Evolutionary conservation across 352 stramenopile genomes (phyloP).

Genomic region (Poterioochromonas sp.): DNA sequence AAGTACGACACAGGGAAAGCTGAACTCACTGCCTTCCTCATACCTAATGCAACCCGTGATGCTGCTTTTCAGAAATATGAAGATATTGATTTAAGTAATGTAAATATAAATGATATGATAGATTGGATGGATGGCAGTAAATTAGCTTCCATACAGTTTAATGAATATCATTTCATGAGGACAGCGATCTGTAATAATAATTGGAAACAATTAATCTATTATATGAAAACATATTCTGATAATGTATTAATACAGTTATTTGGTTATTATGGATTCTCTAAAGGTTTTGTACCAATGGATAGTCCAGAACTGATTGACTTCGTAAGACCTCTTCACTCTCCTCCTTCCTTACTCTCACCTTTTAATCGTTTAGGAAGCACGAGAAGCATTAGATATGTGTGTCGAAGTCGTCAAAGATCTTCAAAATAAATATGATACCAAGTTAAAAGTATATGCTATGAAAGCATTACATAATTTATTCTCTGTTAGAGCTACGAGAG

Average conservation of each 20-base stretch:
- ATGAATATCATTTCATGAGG: constrained; percentile 9
- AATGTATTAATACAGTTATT: constrained; percentile 14
- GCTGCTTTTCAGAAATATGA: neutral
- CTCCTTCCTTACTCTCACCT: neutral
- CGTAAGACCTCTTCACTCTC: neutral
- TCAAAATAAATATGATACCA: neutral
- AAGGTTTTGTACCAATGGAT: constrained; percentile 10
- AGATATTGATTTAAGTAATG: constrained; percentile 25
- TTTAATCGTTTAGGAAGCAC: neutral
- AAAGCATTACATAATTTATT: constrained; percentile 28
- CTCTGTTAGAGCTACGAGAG: neutral
- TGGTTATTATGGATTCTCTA: constrained; percentile 16
- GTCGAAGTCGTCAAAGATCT: constrained; percentile 18
- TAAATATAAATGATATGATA: neutral
- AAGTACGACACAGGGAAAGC: neutral
- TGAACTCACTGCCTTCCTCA: neutral
- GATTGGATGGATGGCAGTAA: neutral
- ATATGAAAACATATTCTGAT: neutral
- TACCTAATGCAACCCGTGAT: neutral
- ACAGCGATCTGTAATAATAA: neutral
- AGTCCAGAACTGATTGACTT: neutral
- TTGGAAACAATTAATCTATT: neutral
- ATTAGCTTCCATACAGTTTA: neutral
- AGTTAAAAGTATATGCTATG: constrained; percentile 28
- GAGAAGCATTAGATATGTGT: neutral